Conservation (phyloP, 2,329 filamentous ascomycete species). For the Nemania diffusa region DNA sequence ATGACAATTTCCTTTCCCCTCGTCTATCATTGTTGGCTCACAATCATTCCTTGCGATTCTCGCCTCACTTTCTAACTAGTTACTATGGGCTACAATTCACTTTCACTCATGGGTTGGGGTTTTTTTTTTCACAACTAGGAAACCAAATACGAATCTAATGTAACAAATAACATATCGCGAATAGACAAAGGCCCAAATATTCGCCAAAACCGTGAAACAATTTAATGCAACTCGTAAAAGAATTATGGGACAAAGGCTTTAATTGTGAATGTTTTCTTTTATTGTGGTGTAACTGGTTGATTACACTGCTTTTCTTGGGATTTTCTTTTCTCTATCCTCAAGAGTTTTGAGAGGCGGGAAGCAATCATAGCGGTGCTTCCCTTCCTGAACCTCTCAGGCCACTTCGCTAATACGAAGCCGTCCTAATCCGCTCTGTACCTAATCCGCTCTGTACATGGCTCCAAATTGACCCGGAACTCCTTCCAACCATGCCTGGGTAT, state of each 20-base stretch:
- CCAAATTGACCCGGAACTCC: conserved; percentile 36
- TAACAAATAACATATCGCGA: not conserved
- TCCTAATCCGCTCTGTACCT: conserved; percentile 42
- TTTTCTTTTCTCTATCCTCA: conserved; percentile 37
- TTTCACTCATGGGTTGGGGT: not conserved
- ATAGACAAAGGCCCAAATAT: not conserved
- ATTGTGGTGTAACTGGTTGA: conserved; percentile 34
- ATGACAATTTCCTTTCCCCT: conserved; percentile 11
- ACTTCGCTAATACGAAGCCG: conserved; percentile 13
- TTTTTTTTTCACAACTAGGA: too few relatives aligned
- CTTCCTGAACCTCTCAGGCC: conserved; percentile 37
- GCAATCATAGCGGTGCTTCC: conserved; percentile 47
- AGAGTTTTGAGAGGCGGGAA: conserved; percentile 42
- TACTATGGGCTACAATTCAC: not conserved
- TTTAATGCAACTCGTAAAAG: not conserved
- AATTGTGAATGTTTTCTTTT: conserved; percentile 22
- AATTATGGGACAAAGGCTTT: not conserved
- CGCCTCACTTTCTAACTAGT: conserved; percentile 3
- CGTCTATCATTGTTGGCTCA: conserved; percentile 4
- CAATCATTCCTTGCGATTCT: not conserved
- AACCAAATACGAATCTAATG: not conserved
- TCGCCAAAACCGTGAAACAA: too few relatives aligned
- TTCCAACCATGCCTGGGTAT: conserved; percentile 48
- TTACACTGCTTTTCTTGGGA: conserved; percentile 39
- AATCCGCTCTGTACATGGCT: conserved; percentile 40